These are phyloP conservation scores for Helotiales sp. DNA, from an alignment of 2,329 filamentous ascomycete genomes.

Conservation along the genomic window DNA sequence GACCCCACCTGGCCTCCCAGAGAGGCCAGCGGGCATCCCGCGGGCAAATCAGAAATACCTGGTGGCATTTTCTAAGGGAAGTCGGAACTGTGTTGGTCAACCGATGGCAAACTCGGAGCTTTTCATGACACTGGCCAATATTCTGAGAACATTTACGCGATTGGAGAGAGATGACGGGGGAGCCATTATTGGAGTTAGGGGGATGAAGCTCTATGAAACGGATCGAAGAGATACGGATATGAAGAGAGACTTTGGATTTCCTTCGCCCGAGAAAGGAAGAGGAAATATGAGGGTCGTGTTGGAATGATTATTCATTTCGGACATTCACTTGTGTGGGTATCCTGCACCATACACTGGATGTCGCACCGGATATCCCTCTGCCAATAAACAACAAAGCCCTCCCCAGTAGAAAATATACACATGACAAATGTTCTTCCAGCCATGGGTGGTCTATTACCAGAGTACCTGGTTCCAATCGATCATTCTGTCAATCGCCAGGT, in stretches of 20 bases:
- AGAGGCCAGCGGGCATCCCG: conserved; percentile 7
- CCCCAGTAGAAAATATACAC: neutral
- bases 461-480: neutral
- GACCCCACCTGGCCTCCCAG: conserved; percentile 1
- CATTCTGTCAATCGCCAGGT: neutral
- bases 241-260: conserved; percentile 22
- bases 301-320: conserved; percentile 1
- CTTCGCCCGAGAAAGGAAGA: conserved; percentile 22
- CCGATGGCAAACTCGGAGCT: conserved; percentile 24
- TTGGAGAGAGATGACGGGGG: conserved; percentile 21
- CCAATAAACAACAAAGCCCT: neutral
- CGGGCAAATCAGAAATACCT: conserved; percentile 21
- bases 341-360: no score
- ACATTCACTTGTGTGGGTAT: no score
- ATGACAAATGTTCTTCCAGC: neutral
- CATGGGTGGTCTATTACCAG: neutral
- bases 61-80: conserved; percentile 24
- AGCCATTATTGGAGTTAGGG: conserved; percentile 10
- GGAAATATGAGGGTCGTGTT: conserved; percentile 21
- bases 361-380: no score
- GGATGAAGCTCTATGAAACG: conserved; percentile 26
- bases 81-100: conserved; percentile 23
- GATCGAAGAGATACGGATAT: conserved; percentile 27
- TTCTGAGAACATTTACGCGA: conserved; percentile 19
- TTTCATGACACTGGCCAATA: conserved; percentile 14